Evolutionary conservation across 1,139 yeast species (phyloP), one percentile per base, ranked within the genome.

Genomic region (Spathaspora sp.): DNA sequence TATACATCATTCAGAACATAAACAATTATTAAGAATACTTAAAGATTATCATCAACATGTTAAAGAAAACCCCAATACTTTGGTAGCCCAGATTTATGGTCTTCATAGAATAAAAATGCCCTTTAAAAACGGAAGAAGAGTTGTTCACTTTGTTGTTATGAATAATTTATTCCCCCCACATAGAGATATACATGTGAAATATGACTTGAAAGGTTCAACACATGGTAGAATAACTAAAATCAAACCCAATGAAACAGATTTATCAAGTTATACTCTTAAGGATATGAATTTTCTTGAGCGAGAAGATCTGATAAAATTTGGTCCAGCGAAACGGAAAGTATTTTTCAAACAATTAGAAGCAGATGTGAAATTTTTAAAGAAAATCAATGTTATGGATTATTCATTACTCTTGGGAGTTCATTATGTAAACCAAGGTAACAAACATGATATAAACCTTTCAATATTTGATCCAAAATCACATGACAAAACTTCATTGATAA

Each of bases 101-200:
- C 75, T 95, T 46, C 99, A 95, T 64, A 74, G 99, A 47, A 87
- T 95, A 43, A 91, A 93, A 62, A 84, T 93, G 82, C 96, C 87
- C 37, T 17, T 49, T 20, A 44, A 43, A 37, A 65, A 65, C 43
- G 81, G 80, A 39, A 77, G 77, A 48, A 81, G 95, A 50, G 91
- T 89, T 62, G 89, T 93, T 38, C 96, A 95, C 66, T 93, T 95
- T 57, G 77, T 95, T 47, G 97, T 95, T 39, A 95, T 95, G 99
- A 95, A 95, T 70, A 95, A 95, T 61, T 74, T 95, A 46, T 93
- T 95, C 66, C 99, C 99, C 0, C 96, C 98, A 6, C 91, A 89
- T 60, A 77, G 93, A 48, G 95, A 89, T 54, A 85, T 93, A 50
- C 96, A 90, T 61, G 69, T 80, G 42, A 88, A 93, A 38, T 95